Conservation (phyloP, 768 basidiomycete genomes). For the Amanita pseudoporphyria region DNA sequence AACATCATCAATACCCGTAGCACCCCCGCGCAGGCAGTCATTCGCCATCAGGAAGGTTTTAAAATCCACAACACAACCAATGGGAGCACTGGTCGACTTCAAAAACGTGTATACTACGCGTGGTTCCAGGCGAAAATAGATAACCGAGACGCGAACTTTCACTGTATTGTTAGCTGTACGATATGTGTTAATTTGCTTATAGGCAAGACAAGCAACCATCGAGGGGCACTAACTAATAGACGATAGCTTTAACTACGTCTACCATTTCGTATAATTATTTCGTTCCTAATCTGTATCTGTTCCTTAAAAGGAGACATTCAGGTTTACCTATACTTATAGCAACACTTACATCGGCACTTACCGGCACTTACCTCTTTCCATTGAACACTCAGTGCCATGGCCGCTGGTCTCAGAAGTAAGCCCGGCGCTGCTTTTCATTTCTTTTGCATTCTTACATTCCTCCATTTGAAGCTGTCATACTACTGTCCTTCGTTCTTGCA, state of each 20-base stretch:
- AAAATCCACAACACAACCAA: not conserved
- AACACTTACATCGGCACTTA: not conserved
- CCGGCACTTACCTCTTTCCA: no score
- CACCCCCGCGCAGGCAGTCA: not conserved
- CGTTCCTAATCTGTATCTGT: no score
- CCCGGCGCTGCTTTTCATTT: constrained; percentile 1
- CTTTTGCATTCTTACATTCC: not conserved
- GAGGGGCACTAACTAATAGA: constrained; percentile 1
- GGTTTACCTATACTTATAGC: no score
- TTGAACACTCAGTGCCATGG: no score
- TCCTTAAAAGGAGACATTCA: no score
- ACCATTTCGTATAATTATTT: no score
- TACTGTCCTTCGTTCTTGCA: constrained; percentile 95
- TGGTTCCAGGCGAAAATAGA: constrained; percentile 5
- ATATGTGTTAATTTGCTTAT: not conserved
- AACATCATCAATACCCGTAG: constrained; percentile 16
- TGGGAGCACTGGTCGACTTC: not conserved
- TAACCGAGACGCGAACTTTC: not conserved
- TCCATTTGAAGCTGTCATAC: constrained; percentile 67
- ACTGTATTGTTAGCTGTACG: constrained; percentile 3
- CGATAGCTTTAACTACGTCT: not conserved
- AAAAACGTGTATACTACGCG: constrained; percentile 4
- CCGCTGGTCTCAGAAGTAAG: constrained; percentile 66
- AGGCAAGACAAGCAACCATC: not conserved
- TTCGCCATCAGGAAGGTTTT: not conserved